Evolutionary conservation across 208 protist species (phyloP).

Genomic region (Wallacemonas rigidus): DNA sequence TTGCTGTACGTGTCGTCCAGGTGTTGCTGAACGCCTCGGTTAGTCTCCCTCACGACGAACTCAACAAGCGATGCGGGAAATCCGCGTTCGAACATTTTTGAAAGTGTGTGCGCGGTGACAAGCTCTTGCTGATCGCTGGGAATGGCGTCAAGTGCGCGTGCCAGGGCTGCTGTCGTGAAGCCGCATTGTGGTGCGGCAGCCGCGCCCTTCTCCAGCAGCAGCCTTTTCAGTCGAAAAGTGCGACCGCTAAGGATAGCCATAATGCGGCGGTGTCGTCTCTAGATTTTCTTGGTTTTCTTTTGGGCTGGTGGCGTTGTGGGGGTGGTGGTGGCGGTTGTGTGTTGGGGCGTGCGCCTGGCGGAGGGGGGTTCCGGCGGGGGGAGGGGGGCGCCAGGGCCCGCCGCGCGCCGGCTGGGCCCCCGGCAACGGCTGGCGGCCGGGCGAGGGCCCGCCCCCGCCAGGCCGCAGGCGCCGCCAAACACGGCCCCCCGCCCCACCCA

Average conservation of each 20-base stretch:
- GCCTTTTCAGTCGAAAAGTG: constrained; percentile 27
- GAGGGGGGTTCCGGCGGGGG: neutral
- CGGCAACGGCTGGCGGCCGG: neutral
- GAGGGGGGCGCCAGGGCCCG: neutral
- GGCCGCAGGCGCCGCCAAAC: too few relatives aligned
- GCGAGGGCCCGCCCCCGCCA: too few relatives aligned
- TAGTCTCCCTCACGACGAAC: constrained; percentile 56
- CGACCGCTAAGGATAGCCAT: constrained; percentile 26
- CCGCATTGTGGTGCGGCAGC: constrained; percentile 44
- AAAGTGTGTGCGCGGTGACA: constrained; percentile 24
- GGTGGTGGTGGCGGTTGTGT: neutral
- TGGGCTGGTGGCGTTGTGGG: neutral
- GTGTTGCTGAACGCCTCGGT: constrained; percentile 30
- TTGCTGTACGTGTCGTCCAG: constrained; percentile 63
- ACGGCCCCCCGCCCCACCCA: neutral
- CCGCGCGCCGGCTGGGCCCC: too few relatives aligned
- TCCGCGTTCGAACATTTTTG: constrained; percentile 58
- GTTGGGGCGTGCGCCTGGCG: too few relatives aligned
- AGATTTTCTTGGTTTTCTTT: neutral
- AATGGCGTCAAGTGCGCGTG: constrained; percentile 26
- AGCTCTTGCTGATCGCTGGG: constrained; percentile 14
- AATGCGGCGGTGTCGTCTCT: neutral
- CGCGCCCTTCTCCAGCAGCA: constrained; percentile 41
- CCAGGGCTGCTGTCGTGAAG: constrained; percentile 41
- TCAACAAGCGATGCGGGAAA: constrained; percentile 69